Conservation (phyloP, 2,329 filamentous ascomycete species). For the Cercospora sp. region DNA sequence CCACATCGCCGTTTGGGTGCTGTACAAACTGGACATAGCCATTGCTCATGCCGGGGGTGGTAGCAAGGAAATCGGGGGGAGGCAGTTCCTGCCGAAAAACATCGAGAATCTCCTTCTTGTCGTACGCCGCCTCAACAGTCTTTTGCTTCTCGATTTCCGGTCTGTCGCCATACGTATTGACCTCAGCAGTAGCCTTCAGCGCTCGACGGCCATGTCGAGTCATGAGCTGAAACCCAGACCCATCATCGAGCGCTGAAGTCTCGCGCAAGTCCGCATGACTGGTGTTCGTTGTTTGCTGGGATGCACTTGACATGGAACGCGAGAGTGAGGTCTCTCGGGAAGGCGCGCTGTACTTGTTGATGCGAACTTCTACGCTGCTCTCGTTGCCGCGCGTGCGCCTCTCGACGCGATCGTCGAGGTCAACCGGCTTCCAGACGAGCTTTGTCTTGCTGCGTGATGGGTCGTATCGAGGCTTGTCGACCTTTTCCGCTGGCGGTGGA, state of each 20-base stretch:
- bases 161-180: constrained; percentile 32
- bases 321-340: constrained; percentile 31
- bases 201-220: constrained; percentile 28
- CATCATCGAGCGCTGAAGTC: constrained; percentile 24
- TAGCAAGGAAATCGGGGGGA: constrained; percentile 42
- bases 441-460: constrained; percentile 31
- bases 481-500: constrained; percentile 14
- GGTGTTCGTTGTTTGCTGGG: constrained; percentile 27
- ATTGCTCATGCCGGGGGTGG: constrained; percentile 38
- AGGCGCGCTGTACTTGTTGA: constrained; percentile 35
- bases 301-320: constrained; percentile 34
- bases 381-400: constrained; percentile 10
- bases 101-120: constrained; percentile 38
- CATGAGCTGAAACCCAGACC: constrained; percentile 36
- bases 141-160: constrained; percentile 31
- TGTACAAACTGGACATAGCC: constrained; percentile 49
- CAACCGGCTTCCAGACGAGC: constrained; percentile 32
- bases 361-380: constrained; percentile 30
- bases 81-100: constrained; percentile 47
- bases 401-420: constrained; percentile 21
- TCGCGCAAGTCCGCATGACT: constrained; percentile 20
- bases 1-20: constrained; percentile 50
- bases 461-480: constrained; percentile 19
- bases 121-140: constrained; percentile 35
- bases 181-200: background rate